phyloP scores from a whole-genome alignment of 2,329 filamentous ascomycete genomes.

The Phyllosticta capitalensis region DNA sequence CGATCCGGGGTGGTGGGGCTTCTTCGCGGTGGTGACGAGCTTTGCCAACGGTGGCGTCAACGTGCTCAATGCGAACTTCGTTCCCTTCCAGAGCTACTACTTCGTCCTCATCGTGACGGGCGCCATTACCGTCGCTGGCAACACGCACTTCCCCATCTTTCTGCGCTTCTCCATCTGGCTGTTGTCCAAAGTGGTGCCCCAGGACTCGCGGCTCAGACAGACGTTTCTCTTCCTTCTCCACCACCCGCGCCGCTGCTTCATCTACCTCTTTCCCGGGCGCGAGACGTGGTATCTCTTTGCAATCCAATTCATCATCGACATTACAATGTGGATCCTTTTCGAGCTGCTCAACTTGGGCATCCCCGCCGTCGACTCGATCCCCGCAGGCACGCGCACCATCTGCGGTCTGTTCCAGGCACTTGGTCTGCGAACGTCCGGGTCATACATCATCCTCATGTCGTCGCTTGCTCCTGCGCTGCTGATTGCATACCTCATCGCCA shows the following conservation, averaged over 20 bases:
- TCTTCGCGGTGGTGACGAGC: conserved; percentile 22
- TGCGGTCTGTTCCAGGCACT: conserved; percentile 58
- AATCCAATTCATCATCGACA: conserved; percentile 51
- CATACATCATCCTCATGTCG: conserved; percentile 54
- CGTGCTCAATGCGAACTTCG: conserved; percentile 19
- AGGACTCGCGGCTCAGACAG: conserved; percentile 14
- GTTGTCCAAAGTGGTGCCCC: conserved; percentile 26
- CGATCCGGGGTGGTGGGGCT: conserved; percentile 22
- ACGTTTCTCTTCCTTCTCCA: conserved; percentile 28
- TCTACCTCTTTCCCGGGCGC: conserved; percentile 53
- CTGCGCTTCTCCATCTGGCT: conserved; percentile 51
- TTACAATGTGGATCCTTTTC: conserved; percentile 56
- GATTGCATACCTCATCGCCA: conserved; percentile 53
- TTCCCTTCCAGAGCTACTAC: conserved; percentile 32
- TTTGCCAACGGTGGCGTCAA: conserved; percentile 26
- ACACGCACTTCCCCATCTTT: conserved; percentile 57
- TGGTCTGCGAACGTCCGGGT: conserved; percentile 53
- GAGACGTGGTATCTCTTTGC: conserved; percentile 59
- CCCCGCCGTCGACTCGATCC: conserved; percentile 42
- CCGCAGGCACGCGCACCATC: conserved; percentile 45
- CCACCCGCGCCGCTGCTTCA: conserved; percentile 47
- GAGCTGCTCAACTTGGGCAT: conserved; percentile 58
- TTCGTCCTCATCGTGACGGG: conserved; percentile 41
- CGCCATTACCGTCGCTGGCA: conserved; percentile 52
- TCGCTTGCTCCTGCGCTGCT: conserved; percentile 48